Base-by-base conservation (phyloP, 805 yeast genomes). In the Starmerella riodocensis region DNA sequence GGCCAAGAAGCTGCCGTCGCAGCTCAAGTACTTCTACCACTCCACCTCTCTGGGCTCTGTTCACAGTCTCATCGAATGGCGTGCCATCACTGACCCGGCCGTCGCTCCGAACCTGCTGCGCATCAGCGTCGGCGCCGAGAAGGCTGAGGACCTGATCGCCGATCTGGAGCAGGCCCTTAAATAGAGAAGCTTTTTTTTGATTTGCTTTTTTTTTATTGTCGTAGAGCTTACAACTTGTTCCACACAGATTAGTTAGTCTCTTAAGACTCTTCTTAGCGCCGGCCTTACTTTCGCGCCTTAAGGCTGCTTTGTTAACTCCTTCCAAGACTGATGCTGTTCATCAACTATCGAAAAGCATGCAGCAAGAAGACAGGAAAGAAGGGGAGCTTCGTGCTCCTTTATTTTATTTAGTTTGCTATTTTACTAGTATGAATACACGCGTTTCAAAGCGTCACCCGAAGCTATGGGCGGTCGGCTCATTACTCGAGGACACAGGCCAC, bases 41-140 rank as follows among this genome's bases (percentile, higher is more conserved):
- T 94, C 95, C 4, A 85, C 95, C 0, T 83, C 94, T 2, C 64
- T 88, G 21, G 96, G 96, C 29, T 94, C 96, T 18, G 82, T 80
- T 12, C 96, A 88, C 60, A 78, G 93, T 33, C 63, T 85, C 53
- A 74, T 86, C 41, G 96, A 86, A 59, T 84, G 94, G 94, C 73
- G 95, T 54, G 77, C 83, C 0, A 54, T 86, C 61, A 69, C 78
- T 19, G 88, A 84, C 54, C 55, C 69, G 1, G 48, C 60, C 4
- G 78, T 76, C 12, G 64, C 70, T 17, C 68, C 71, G 18, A 68
- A 71, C 1, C 57, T 84, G 34, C 58, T 86, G 29, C 70, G 96
- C 58, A 62, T 86, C 5, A 80, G 93, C 43, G 66, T 80, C 32
- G 97, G 96, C 18, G 67, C 77, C 34, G 95, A 86, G 57, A 71